Conservation (phyloP, 306 rosid genomes). For the Sphenostylis stenocarpa region DNA sequence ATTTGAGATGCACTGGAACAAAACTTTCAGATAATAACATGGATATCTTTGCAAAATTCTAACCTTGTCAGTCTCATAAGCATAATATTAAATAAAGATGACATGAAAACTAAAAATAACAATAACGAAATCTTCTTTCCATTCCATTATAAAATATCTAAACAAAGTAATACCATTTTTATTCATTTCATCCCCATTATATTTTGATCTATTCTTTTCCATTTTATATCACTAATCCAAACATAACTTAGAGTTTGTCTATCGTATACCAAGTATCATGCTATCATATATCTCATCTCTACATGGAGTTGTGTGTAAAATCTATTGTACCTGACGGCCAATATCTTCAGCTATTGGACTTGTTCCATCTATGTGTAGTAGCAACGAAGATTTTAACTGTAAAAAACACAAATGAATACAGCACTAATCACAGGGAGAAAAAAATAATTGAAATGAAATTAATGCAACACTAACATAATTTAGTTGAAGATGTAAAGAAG, state of each 20-base stretch:
- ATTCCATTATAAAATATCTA: no score
- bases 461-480: not conserved
- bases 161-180: no score
- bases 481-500: not conserved
- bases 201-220: no score
- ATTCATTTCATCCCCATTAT: no score
- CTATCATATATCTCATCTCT: not conserved
- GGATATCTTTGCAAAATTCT: no score
- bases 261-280: not conserved
- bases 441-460: not conserved
- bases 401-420: conserved; percentile 7
- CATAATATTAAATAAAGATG: no score
- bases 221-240: no score
- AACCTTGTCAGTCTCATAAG: no score
- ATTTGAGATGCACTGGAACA: no score
- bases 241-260: not conserved
- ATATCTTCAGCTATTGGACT: conserved; percentile 92
- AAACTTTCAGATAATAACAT: no score
- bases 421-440: not conserved
- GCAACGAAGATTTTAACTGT: conserved; percentile 86
- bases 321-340: conserved; percentile 78
- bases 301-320: not conserved
- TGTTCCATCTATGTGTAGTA: conserved; percentile 90
- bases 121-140: no score
- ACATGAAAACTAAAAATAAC: no score